Percentiles rank a stretch among this genome's conserved stretches.
These are phyloP conservation scores for Mycena epipterygia DNA, from an alignment of 768 basidiomycete species.

Conservation along the genomic window DNA sequence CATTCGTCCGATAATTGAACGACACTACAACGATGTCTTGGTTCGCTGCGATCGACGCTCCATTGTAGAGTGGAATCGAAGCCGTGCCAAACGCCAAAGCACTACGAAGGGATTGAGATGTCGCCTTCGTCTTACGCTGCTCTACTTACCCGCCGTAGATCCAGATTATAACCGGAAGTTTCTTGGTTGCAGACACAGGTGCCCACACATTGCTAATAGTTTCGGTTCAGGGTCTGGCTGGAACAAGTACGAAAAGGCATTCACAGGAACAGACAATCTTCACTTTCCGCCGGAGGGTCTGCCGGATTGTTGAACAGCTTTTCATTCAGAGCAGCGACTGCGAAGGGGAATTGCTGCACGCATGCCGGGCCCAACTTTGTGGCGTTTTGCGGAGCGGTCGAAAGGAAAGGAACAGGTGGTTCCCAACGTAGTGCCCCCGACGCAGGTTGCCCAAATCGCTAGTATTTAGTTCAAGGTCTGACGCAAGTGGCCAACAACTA, in stretches of 20 bases:
- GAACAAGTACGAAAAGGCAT: not conserved
- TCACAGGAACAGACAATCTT: slow-evolving; percentile 33
- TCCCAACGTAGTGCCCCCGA: slow-evolving; percentile 19
- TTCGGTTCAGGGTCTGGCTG: not conserved
- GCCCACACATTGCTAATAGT: slow-evolving; percentile 21
- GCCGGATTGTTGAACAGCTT: slow-evolving; percentile 21
- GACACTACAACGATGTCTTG: slow-evolving; percentile 21
- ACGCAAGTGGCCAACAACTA: not conserved
- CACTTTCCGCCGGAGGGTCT: slow-evolving; percentile 20
- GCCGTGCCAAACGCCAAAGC: slow-evolving; percentile 21
- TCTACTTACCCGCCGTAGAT: slow-evolving; percentile 28
- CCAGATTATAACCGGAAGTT: slow-evolving; percentile 14
- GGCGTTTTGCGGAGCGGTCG: slow-evolving; percentile 4
- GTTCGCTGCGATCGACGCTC: slow-evolving; percentile 17
- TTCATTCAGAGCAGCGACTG: not conserved
- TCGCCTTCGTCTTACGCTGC: too few relatives aligned
- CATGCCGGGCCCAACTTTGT: slow-evolving; percentile 19
- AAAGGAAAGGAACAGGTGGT: slow-evolving; percentile 21
- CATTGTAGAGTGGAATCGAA: slow-evolving; percentile 16
- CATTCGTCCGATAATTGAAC: slow-evolving; percentile 31
- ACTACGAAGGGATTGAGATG: too few relatives aligned
- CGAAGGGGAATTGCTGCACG: slow-evolving; percentile 25
- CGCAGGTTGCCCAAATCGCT: slow-evolving; percentile 22
- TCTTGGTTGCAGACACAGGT: not conserved
- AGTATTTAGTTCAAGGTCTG: not conserved